These are phyloP conservation scores for Limtongia smithiae DNA, from an alignment of 805 yeast genomes.

Conservation along the genomic window DNA sequence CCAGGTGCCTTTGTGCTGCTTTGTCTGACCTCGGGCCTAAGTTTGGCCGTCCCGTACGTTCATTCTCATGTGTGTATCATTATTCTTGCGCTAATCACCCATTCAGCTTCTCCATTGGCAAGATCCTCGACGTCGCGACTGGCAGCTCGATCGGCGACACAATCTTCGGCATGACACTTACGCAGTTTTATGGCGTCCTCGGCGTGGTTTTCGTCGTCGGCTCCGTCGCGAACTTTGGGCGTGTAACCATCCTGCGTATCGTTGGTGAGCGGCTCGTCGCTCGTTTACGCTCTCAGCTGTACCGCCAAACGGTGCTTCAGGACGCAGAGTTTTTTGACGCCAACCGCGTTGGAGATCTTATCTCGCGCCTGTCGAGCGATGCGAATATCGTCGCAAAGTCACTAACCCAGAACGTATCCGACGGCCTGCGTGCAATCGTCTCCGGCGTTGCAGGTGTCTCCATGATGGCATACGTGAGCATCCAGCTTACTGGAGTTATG, in stretches of 20 bases:
- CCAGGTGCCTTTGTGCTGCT: slow-evolving; percentile 60
- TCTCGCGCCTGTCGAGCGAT: slow-evolving; percentile 82
- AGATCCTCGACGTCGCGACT: slow-evolving; percentile 70
- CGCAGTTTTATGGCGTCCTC: slow-evolving; percentile 61
- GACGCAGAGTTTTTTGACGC: slow-evolving; percentile 87
- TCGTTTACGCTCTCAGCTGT: slow-evolving; percentile 69
- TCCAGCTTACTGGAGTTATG: slow-evolving; percentile 77
- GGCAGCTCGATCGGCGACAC: slow-evolving; percentile 35
- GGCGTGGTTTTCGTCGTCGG: slow-evolving; percentile 67
- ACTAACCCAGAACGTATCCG: slow-evolving; percentile 82
- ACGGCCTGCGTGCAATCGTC: slow-evolving; percentile 81
- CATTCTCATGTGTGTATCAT: not conserved
- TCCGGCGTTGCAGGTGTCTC: slow-evolving; percentile 82
- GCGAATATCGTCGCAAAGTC: slow-evolving; percentile 83
- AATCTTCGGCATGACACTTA: slow-evolving; percentile 59
- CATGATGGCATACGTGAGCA: slow-evolving; percentile 86
- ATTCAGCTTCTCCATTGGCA: slow-evolving; percentile 57
- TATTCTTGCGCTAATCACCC: not conserved
- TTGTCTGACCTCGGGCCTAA: slow-evolving; percentile 67
- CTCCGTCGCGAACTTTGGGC: slow-evolving; percentile 72
- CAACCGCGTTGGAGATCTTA: slow-evolving; percentile 87
- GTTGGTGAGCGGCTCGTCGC: slow-evolving; percentile 89
- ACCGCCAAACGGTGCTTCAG: slow-evolving; percentile 73
- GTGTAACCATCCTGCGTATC: slow-evolving; percentile 68
- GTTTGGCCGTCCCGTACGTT: slow-evolving; percentile 74